Conservation (phyloP, 495 filamentous ascomycete genomes). For the Aspergillus kassunensis region DNA sequence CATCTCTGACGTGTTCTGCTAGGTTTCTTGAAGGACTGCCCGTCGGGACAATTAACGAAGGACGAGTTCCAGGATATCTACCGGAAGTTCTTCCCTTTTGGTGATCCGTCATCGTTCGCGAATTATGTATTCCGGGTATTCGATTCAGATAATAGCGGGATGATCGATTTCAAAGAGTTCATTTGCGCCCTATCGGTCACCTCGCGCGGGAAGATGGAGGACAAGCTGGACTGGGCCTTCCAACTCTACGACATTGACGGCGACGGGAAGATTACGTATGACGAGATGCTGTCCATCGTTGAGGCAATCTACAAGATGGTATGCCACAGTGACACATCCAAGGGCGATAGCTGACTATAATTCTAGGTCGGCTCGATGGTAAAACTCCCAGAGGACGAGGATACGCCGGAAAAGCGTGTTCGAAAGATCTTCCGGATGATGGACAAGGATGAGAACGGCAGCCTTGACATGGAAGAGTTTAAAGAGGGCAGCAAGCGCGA, state of each 20-base stretch:
- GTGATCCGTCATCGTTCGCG: conserved; percentile 92
- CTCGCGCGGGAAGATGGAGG: conserved; percentile 95
- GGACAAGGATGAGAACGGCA: conserved; percentile 99
- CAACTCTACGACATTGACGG: conserved; percentile 99
- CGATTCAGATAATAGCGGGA: conserved; percentile 92
- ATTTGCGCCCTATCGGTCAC: conserved; percentile 98
- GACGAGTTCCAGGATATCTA: conserved; percentile 99
- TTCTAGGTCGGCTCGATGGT: conserved; percentile 95
- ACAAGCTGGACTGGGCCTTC: conserved; percentile 99
- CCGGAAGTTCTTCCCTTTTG: conserved; percentile 98
- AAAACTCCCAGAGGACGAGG: conserved; percentile 96
- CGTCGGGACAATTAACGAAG: conserved; percentile 92
- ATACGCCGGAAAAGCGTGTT: conserved; percentile 97
- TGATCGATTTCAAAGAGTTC: conserved; percentile 99
- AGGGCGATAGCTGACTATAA: conserved; percentile 11
- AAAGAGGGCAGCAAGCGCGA: conserved; percentile 98
- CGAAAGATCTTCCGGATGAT: conserved; percentile 99
- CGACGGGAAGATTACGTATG: conserved; percentile 97
- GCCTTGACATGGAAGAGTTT: conserved; percentile 91
- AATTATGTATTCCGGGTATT: conserved; percentile 99
- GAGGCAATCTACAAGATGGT: conserved; percentile 99
- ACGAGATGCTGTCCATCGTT: conserved; percentile 97
- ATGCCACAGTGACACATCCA: too few relatives aligned
- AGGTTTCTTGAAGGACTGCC: conserved; percentile 99
- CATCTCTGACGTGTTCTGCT: not conserved